Evolutionary conservation across 129 eudicot species (phyloP), one percentile per base, ranked within the genome.

Genomic region (Pittosporum tobira): DNA sequence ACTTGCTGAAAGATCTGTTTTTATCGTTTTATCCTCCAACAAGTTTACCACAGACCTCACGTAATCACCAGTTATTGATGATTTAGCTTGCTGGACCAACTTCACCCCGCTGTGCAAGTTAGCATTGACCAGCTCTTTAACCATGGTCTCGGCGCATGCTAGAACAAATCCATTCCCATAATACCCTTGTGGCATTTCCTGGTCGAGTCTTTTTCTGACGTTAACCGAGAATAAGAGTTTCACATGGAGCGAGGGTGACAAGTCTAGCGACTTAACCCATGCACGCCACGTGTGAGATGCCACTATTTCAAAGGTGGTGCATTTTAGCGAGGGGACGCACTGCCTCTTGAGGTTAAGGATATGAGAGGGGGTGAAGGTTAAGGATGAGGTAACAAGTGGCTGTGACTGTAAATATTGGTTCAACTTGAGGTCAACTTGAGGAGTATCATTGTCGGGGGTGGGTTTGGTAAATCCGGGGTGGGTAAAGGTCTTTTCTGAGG

Each of bases 211-310:
- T 2, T 80, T 80, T 53, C 98, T 71, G 4, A 91, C 52, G 46
- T 86, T 86, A 11, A 76, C 70, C 0, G 98, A 91, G 47, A 86
- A 91, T 1, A 91, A 59, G 14, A 91, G 95, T 61, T 91, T 91
- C 8, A 80, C 90, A 2, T 63, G 63, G 15, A 70, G 36, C 1
- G 84, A 78, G 9, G 79, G 77, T 14, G 79, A 61, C 37, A 86
- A 68, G 53, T 81, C 75, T 0, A 91, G 78, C 0, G 98, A 80
- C 60, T 67, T 73, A 15, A 77, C 94, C 98, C 98, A 91, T 5
- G 90, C 75, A 16, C 82, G 87, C 98, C 98, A 91, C 36, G 98
- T 86, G 79, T 91, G 95, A 27, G 89, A 68, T 0, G 98, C 98
- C 14, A 91, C 46, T 47, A 75, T 69, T 63, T 91, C 98, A 29